Base-by-base conservation (phyloP, 2,329 filamentous ascomycete species). In the Nakataea oryzae region DNA sequence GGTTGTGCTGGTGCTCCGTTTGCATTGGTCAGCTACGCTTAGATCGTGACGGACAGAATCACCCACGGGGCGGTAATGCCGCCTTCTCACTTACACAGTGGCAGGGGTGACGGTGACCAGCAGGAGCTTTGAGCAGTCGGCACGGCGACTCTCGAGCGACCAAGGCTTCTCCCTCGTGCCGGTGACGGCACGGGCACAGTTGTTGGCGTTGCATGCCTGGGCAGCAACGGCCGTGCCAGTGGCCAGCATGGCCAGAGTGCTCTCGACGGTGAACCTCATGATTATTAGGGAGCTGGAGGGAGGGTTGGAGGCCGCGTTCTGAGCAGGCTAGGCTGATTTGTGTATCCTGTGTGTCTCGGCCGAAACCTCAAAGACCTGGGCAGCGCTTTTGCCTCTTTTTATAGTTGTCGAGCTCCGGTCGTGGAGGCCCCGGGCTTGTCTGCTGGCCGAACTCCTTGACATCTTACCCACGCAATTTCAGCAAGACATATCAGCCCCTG, bases 81-180 rank as follows among this genome's bases (percentile, higher is more conserved):
- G 3, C 12, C 8, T 17, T 2, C 5, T 14, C 17, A 59, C 58
- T 41, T 28, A 60, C 41, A 26, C 29, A 3, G 61, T 60, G 5
- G 47, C 57, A 1, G 61, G 34, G 11, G 30, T 59, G 24, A 62
- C 26, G 26, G 61, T 62, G 6, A 58, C 30, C 57, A 14, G 41
- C 32, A 62, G 21, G 54, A 60, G 60, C 8, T 7, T 27, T 21
- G 47, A 60, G 58, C 61, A 62, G 58, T 62, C 61, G 59, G 50
- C 59, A 1, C 30, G 28, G 12, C 59, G 50, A 21, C 12, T 21
- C 47, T 54, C 21, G 7, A 41, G 1, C 9, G 59, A 27, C 47
- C 26, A 29, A 21, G 14, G 21, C 6, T 21, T 47, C 6, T n/a
- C 54, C 9, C 57, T 12, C 24, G 59, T 60, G 47, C 59, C 59